These are phyloP conservation scores for Solanum sitiens DNA, from an alignment of 257 asterid genomes.

Conservation along the genomic window DNA sequence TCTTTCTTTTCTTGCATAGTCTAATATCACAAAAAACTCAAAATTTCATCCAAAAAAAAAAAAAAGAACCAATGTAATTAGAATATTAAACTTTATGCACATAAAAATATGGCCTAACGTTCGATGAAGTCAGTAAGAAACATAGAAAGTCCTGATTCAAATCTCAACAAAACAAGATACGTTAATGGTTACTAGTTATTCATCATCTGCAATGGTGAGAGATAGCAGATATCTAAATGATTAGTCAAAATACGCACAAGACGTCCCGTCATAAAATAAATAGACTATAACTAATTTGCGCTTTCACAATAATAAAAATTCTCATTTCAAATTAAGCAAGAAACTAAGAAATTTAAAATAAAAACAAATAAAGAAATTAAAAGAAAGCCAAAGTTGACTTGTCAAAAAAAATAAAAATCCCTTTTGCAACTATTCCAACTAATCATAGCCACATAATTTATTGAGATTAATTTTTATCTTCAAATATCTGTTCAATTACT, in stretches of 20 bases:
- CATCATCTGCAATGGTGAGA: not conserved
- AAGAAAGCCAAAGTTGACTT: not conserved
- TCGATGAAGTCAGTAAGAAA: not conserved
- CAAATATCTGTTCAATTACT: rapidly evolving
- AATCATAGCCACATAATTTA: not conserved
- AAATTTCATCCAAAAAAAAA: not conserved
- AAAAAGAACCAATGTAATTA: not conserved
- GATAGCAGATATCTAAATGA: rapidly evolving
- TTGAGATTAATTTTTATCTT: not conserved
- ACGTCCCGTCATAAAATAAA: not conserved
- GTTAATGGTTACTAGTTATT: not conserved
- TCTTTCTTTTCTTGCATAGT: slow-evolving; percentile 22
- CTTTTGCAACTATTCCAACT: not conserved
- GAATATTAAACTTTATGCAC: not conserved
- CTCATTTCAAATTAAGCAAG: not conserved
- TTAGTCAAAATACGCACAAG: rapidly evolving
- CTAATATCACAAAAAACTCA: not conserved
- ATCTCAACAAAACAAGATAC: not conserved
- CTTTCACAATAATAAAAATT: not conserved
- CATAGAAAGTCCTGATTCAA: not conserved
- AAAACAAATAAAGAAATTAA: not conserved
- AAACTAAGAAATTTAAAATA: not conserved
- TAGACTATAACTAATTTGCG: not conserved
- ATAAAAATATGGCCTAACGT: rapidly evolving
- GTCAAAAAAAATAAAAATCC: not conserved